phyloP scores from a whole-genome alignment of 2,329 filamentous ascomycete species.

The Plectosphaerella sp. region DNA sequence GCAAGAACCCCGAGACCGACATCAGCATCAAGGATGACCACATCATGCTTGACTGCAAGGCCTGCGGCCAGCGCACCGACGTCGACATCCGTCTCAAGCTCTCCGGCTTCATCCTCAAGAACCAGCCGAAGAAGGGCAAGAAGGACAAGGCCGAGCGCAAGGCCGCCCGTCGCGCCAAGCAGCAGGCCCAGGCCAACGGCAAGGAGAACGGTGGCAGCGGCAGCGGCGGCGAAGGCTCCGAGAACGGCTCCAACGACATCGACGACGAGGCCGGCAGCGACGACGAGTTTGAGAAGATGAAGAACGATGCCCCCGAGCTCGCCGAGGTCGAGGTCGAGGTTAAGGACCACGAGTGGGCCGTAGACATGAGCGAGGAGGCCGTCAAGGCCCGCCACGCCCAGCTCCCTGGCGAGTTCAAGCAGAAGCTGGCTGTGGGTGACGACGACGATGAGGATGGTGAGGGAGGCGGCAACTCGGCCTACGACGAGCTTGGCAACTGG shows the following conservation, averaged over 20 bases:
- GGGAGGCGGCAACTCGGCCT: constrained; percentile 67
- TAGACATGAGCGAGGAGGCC: constrained; percentile 93
- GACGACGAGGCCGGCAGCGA: constrained; percentile 73
- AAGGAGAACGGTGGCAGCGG: constrained; percentile 61
- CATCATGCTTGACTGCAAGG: constrained; percentile 97
- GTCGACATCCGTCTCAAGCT: constrained; percentile 94
- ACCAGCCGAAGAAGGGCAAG: constrained; percentile 88
- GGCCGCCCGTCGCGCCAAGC: constrained; percentile 86
- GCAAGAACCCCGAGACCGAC: constrained; percentile 98
- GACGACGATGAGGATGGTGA: constrained; percentile 81
- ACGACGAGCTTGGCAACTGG: constrained; percentile 92
- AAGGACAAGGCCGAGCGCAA: constrained; percentile 93
- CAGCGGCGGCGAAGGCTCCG: constrained; percentile 44
- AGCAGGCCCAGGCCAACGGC: constrained; percentile 53
- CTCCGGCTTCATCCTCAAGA: constrained; percentile 95
- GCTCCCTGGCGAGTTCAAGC: constrained; percentile 92
- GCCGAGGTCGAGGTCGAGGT: constrained; percentile 52
- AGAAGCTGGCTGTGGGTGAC: constrained; percentile 74
- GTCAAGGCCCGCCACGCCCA: constrained; percentile 91
- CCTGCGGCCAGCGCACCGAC: constrained; percentile 87
- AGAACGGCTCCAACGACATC: constrained; percentile 44
- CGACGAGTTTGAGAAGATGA: constrained; percentile 86
- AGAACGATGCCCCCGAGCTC: constrained; percentile 48
- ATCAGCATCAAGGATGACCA: constrained; percentile 89
- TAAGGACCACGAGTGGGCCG: constrained; percentile 90